Evolutionary conservation across 768 basidiomycete species (phyloP).

Genomic region (Lactifluus echinatus): DNA sequence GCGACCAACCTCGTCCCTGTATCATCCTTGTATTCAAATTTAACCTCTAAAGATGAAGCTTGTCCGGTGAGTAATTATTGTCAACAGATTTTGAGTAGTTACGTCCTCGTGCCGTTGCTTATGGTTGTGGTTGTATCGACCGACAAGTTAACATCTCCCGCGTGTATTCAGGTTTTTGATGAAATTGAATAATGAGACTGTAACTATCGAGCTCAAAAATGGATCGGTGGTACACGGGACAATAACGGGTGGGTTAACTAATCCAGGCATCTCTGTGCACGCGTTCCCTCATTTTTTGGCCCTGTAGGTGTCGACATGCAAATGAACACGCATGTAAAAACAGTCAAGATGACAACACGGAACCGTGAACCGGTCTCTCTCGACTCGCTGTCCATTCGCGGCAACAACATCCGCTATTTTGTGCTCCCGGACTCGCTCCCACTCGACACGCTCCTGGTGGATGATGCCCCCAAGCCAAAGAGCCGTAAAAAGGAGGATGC

Average conservation of each 20-base stretch:
- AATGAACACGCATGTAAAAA: conserved; percentile 99
- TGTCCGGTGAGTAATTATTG: conserved; percentile 6
- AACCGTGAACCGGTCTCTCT: conserved; percentile 82
- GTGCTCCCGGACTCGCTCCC: conserved; percentile 96
- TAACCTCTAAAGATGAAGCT: conserved; percentile 10
- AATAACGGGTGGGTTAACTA: conserved; percentile 70
- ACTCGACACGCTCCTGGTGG: conserved; percentile 91
- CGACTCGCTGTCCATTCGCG: conserved; percentile 88
- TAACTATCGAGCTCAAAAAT: conserved; percentile 97
- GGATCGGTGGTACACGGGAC: conserved; percentile 93
- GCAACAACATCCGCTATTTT: conserved; percentile 95
- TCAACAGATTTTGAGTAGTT: background rate
- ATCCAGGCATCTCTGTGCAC: too few species aligned
- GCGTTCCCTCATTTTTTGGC: conserved; percentile 6
- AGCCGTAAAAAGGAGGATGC: conserved; percentile 80
- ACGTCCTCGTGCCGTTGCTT: background rate
- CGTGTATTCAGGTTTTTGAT: conserved; percentile 73
- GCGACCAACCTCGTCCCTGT: conserved; percentile 3
- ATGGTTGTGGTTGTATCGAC: background rate
- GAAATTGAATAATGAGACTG: conserved; percentile 99
- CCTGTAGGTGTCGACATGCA: conserved; percentile 93
- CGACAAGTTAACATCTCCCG: background rate
- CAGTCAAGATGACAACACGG: conserved; percentile 91
- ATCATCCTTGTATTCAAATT: background rate
- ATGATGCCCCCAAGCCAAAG: conserved; percentile 96